Conservation (phyloP, 164 flowering plant genomes). For the Vitis amurensis region DNA sequence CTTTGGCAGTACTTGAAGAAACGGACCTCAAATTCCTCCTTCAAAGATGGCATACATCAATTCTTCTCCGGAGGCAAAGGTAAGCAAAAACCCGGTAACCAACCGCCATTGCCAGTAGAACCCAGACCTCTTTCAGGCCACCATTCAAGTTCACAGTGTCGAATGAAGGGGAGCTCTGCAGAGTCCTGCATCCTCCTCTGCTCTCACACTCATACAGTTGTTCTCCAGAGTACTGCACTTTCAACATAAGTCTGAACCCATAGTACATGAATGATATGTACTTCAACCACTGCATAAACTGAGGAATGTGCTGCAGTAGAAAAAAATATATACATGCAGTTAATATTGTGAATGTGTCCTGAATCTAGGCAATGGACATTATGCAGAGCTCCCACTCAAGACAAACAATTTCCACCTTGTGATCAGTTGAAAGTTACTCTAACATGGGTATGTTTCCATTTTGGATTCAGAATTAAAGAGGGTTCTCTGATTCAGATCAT, state of each 20-base stretch:
- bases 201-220: slow-evolving; percentile 75
- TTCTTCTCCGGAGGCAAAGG: slow-evolving; percentile 67
- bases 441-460: too few relatives aligned
- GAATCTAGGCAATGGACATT: too few relatives aligned
- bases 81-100: slow-evolving; percentile 71
- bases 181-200: slow-evolving; percentile 60
- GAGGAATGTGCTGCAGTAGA: slow-evolving; percentile 84
- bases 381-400: too few relatives aligned
- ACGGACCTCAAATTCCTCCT: background rate
- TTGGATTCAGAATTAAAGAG: too few relatives aligned
- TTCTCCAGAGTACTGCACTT: slow-evolving; percentile 90
- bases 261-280: slow-evolving; percentile 83
- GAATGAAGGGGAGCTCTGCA: slow-evolving; percentile 90
- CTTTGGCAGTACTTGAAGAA: too few relatives aligned
- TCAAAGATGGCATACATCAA: slow-evolving; percentile 46
- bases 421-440: too few relatives aligned
- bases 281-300: slow-evolving; percentile 91
- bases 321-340: background rate
- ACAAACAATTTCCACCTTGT: too few relatives aligned
- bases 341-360: too few relatives aligned
- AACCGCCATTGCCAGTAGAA: slow-evolving; percentile 79
- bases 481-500: too few relatives aligned
- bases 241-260: slow-evolving; percentile 82
- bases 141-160: slow-evolving; percentile 78
- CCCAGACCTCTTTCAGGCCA: slow-evolving; percentile 84